Conservation (phyloP, 176 grass and related monocot species). For the Rhynchospora breviuscula region DNA sequence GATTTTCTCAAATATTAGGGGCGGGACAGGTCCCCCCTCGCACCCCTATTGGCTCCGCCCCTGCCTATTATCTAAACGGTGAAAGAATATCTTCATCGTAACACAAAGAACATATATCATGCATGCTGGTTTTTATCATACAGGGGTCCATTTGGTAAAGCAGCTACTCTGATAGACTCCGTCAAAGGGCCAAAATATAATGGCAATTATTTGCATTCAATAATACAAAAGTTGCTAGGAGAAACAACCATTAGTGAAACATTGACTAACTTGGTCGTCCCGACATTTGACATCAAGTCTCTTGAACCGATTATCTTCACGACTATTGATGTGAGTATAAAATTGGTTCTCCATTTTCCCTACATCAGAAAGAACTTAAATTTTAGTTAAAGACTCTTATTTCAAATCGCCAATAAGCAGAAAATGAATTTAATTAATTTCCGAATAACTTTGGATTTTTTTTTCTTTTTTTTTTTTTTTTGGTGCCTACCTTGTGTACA, state of each 20-base stretch:
- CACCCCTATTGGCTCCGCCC: background rate
- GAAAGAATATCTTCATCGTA: background rate
- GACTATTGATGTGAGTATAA: conserved; percentile 23
- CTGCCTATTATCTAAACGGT: background rate
- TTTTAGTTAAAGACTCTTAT: background rate
- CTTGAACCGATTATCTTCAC: conserved; percentile 40
- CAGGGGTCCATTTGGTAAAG: background rate
- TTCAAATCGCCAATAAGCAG: background rate
- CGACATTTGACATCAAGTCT: conserved; percentile 36
- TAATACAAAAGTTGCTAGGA: conserved; percentile 14
- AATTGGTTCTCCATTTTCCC: background rate
- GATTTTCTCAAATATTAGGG: no score
- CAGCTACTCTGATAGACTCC: background rate
- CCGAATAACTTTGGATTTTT: background rate
- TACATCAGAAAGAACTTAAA: background rate
- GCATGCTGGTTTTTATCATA: background rate
- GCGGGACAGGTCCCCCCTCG: no score
- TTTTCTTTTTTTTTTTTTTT: conserved; percentile 1
- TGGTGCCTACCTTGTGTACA: background rate
- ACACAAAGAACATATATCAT: background rate
- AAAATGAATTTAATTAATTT: background rate
- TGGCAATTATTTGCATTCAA: conserved; percentile 25
- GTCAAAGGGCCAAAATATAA: conserved; percentile 30
- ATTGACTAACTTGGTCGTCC: conserved; percentile 37
- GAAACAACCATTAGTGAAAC: conserved; percentile 23